Evolutionary conservation across 441 rosid species (phyloP), one percentile per base, ranked within the genome.

Genomic region (Biscutella auriculata): DNA sequence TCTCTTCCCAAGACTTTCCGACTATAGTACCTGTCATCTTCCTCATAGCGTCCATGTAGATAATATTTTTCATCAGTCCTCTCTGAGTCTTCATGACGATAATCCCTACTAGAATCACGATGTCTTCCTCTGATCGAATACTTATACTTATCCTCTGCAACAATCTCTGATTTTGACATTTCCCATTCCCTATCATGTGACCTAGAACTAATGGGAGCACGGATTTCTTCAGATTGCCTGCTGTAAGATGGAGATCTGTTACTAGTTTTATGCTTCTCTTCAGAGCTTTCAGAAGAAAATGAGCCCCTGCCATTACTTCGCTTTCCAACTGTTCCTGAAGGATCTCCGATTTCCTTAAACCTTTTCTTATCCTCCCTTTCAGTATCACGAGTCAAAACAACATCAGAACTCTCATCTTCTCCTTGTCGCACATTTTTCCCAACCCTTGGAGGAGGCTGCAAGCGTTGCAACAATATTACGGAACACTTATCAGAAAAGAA

Each of bases 131-230:
- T 65, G 66, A 67, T 71, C 45, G 53, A 52, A n/a, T n/a, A n/a
- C n/a, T n/a, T n/a, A 70, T 56, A 63, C 26, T 78, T 88, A 39
- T 82, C 94, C 53, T 75, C 84, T 17, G 48, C 36, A 53, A 73
- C 51, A 53, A 76, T 74, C 40, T 12, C 69, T n/a, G 92, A 78
- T 57, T 46, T 67, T 65, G 96, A 81, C 46, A 82, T 73, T 53
- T 75, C 87, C 70, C 79, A 74, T 30, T 30, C 71, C 72, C 37
- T 47, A 56, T 80, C 84, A 52, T 13, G 65, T 8, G 84, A 69
- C 61, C 65, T 62, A 41, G 86, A 84, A 67, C 81, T 72, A 49
- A 69, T 71, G 69, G 67, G 72, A 60, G n/a, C 35, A 58, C 40
- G 47, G 65, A 44, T 62, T 45, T 74, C 79, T 34, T 76, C 80